A percentile compares a stretch with the other conserved stretches of the same genome.
These are phyloP conservation scores for Alternaria brassicicola DNA, from an alignment of 2,329 filamentous ascomycete species.

Conservation along the genomic window DNA sequence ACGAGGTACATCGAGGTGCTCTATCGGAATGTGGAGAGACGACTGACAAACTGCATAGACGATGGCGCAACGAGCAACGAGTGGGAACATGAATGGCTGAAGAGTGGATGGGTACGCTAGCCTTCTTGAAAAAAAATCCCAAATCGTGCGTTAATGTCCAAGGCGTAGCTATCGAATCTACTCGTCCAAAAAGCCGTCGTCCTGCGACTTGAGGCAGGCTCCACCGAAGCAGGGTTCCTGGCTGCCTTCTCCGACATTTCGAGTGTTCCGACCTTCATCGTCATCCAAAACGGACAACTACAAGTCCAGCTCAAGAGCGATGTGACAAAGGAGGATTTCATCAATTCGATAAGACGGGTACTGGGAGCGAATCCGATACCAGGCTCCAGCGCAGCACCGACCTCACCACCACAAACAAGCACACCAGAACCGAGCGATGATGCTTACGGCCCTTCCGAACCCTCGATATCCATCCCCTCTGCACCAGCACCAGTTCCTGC, in stretches of 20 bases:
- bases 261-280: constrained; percentile 76
- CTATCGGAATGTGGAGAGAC: constrained; percentile 17
- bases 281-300: constrained; percentile 81
- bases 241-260: constrained; percentile 82
- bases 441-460: constrained; percentile 3
- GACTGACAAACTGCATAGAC: constrained; percentile 58
- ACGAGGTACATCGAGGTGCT: constrained; percentile 60
- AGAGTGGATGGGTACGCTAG: constrained; percentile 43
- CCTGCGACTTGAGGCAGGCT: constrained; percentile 73
- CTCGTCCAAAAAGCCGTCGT: constrained; percentile 70
- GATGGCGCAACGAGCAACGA: constrained; percentile 68
- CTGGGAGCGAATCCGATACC: constrained; percentile 40
- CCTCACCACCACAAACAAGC: constrained; percentile 16
- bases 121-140: neutral
- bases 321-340: constrained; percentile 69
- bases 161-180: constrained; percentile 50
- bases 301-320: constrained; percentile 76
- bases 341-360: constrained; percentile 58
- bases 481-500: constrained; percentile 11
- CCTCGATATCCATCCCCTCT: constrained; percentile 8
- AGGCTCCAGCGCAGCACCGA: constrained; percentile 21
- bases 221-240: constrained; percentile 80
- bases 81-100: constrained; percentile 75
- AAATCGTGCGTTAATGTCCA: neutral
- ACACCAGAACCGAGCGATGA: constrained; percentile 12